Evolutionary conservation across 306 rosid genomes (phyloP), one percentile per base, ranked within the genome.

Genomic region (Arachis stenosperma): DNA sequence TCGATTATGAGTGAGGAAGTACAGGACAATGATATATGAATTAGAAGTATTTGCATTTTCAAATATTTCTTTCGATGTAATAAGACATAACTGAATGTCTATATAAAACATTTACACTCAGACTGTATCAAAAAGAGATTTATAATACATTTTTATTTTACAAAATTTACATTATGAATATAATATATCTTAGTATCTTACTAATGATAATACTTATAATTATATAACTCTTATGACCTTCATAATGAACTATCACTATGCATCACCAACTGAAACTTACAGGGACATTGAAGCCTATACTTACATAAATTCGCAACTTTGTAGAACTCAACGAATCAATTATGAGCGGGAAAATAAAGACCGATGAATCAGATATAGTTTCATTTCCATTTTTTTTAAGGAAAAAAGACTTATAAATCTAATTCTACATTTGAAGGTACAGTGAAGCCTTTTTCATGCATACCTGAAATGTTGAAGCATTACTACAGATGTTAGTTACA

Each of bases 381-480:
- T 37, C 61, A 54, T 44, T 39, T 53, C 40, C 44, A 39, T 41
- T 33, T 2, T 33, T 33, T 33, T 33, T 2, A 2, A 33, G 37
- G 37, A 33, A 33, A 33, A 43, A 14, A 5, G 30, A 6, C 33
- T 56, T 58, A 79, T 57, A 14, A 12, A 59, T 60, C 60, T 40
- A 74, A 30, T 37, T 17, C 52, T 33, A 14, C 56, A 51, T 68
- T 29, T 15, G 30, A 60, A 7, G 40, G 66, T 14, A 65, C 30
- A 72, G 48, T 7, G 5, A 42, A 64, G 37, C 37, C 8, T 0
- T 33, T 33, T 33, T 39, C 61, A 66, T 33, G 15, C 50, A 36
- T 78, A 88, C 99, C 95, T 69, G 88, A 81, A 73, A 27, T n/a
- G 78, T 74, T 56, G 87, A 77, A 46, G 80, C 72, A 65, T 73